Evolutionary conservation across 2,329 filamentous ascomycete species (phyloP).

Genomic region (Fusarium nanum): DNA sequence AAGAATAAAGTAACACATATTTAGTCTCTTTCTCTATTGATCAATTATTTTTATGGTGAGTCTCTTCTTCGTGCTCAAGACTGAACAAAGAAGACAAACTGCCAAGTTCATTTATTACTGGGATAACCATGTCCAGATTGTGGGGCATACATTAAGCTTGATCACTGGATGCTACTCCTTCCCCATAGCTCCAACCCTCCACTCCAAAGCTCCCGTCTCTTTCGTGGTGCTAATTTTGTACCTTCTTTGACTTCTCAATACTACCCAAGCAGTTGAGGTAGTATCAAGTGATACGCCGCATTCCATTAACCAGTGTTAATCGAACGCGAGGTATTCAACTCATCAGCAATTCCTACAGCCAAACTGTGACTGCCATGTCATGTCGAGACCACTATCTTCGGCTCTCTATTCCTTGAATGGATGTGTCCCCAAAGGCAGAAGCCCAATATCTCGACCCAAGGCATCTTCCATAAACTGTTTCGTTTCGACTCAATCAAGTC

Average conservation of each 20-base stretch:
- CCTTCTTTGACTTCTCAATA: background rate
- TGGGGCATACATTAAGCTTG: background rate
- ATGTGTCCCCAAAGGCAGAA: background rate
- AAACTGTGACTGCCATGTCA: background rate
- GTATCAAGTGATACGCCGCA: background rate
- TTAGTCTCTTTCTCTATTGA: background rate
- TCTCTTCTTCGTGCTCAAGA: constrained; percentile 2
- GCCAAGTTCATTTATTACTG: constrained; percentile 7
- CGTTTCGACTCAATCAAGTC: constrained; percentile 19
- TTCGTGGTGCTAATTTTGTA: background rate
- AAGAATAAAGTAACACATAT: background rate
- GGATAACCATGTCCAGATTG: constrained; percentile 3
- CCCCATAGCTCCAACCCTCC: background rate
- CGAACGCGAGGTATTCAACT: background rate
- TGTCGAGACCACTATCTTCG: background rate
- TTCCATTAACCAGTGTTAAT: background rate
- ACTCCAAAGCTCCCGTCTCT: background rate
- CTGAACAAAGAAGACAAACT: constrained; percentile 19
- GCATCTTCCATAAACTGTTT: constrained; percentile 6
- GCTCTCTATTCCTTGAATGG: background rate
- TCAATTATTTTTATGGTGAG: background rate
- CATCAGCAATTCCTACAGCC: background rate
- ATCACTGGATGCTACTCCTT: constrained; percentile 7
- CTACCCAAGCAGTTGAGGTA: background rate
- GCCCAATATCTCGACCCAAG: constrained; percentile 16